Percentiles rank a stretch among this genome's conserved stretches.
Evolutionary conservation across 495 filamentous ascomycete species (phyloP).

Genomic region (Extremus antarcticus): DNA sequence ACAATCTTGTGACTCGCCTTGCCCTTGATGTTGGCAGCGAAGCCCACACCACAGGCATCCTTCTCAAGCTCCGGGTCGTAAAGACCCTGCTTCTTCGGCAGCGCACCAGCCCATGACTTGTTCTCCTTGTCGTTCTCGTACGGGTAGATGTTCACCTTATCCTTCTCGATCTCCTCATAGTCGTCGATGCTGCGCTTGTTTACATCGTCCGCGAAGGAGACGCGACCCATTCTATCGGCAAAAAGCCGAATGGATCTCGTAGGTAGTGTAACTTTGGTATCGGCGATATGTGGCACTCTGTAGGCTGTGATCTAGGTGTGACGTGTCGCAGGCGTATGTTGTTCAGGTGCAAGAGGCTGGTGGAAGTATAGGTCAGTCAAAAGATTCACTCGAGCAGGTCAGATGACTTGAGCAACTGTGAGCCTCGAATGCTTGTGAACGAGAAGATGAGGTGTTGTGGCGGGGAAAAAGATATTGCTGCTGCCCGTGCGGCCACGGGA

Average conservation of each 20-base stretch:
- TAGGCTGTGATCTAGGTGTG: not conserved
- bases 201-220: conserved; percentile 48
- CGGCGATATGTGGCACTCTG: not conserved
- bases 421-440: not conserved
- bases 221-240: conserved; percentile 55
- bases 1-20: conserved; percentile 96
- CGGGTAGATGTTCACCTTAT: conserved; percentile 56
- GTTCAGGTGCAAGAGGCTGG: not conserved
- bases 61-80: conserved; percentile 96
- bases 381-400: no score
- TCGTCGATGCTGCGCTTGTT: conserved; percentile 43
- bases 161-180: conserved; percentile 30
- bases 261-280: not conserved
- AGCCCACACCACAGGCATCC: conserved; percentile 98
- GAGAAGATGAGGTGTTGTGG: not conserved
- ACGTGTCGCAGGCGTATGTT: not conserved
- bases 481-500: no score
- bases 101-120: conserved; percentile 85
- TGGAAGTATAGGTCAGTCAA: not conserved
- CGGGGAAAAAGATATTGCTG: not conserved
- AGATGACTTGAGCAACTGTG: no score
- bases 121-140: conserved; percentile 79
- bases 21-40: conserved; percentile 98
- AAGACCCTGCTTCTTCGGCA: conserved; percentile 95
- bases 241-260: conserved; percentile 24